A percentile compares a stretch with the other conserved stretches of the same genome.
Conservation (phyloP, 2,329 filamentous ascomycete genomes). For the Graphium sp. region DNA sequence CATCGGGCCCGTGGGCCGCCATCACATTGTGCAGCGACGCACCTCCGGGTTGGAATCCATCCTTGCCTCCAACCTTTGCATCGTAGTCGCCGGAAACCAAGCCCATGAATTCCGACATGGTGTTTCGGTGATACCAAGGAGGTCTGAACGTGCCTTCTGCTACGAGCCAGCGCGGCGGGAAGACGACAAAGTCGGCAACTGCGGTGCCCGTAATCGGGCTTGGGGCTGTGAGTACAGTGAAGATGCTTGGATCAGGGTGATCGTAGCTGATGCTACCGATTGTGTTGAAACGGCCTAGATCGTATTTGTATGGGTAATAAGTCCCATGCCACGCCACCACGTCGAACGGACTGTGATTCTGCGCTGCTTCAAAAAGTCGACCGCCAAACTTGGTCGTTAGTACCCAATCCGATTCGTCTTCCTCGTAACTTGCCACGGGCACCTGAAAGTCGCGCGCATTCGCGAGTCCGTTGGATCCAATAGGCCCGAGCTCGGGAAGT, state of each 20-base stretch:
- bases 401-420: slow-evolving; percentile 35
- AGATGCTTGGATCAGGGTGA: slow-evolving; percentile 51
- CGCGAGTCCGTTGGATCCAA: slow-evolving; percentile 50
- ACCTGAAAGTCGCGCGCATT: slow-evolving; percentile 48
- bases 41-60: slow-evolving; percentile 22
- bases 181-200: slow-evolving; percentile 48
- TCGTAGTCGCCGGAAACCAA: slow-evolving; percentile 21
- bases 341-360: slow-evolving; percentile 52
- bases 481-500: slow-evolving; percentile 48
- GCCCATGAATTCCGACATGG: slow-evolving; percentile 39
- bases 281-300: slow-evolving; percentile 38
- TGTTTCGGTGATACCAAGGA: slow-evolving; percentile 49
- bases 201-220: slow-evolving; percentile 34
- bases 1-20: slow-evolving; percentile 33
- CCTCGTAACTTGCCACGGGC: slow-evolving; percentile 41
- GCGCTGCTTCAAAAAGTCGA: slow-evolving; percentile 39
- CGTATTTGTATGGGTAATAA: slow-evolving; percentile 44
- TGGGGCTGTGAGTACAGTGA: slow-evolving; percentile 45
- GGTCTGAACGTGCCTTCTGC: slow-evolving; percentile 44
- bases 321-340: slow-evolving; percentile 60
- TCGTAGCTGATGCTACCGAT: slow-evolving; percentile 41
- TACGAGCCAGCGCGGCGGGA: slow-evolving; percentile 49
- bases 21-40: slow-evolving; percentile 36
- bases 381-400: slow-evolving; percentile 46
- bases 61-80: slow-evolving; percentile 6